phyloP scores from a whole-genome alignment of 352 stramenopile genomes.

The Pythium insidiosum region DNA sequence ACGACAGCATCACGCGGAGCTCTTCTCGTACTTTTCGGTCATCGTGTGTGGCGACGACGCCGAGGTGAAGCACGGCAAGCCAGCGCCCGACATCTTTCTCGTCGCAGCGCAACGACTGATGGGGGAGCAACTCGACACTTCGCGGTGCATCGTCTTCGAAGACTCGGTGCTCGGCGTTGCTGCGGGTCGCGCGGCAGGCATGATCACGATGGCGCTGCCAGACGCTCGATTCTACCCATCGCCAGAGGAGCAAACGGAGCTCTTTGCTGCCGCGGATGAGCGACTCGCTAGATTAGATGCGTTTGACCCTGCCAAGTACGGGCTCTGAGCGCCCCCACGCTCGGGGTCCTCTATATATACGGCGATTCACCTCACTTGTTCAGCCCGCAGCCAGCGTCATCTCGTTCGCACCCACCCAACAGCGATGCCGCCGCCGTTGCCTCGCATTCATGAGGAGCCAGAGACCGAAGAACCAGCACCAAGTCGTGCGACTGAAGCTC shows the following conservation, averaged over 20 bases:
- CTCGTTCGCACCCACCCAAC: too few relatives aligned
- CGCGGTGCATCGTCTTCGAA: slow-evolving; percentile 68
- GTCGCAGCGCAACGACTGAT: slow-evolving; percentile 49
- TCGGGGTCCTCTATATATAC: too few relatives aligned
- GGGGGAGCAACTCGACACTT: slow-evolving; percentile 22
- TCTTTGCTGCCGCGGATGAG: slow-evolving; percentile 55
- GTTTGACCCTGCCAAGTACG: slow-evolving; percentile 32
- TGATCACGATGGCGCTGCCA: slow-evolving; percentile 66
- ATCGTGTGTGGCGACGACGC: slow-evolving; percentile 76
- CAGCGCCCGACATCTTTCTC: slow-evolving; percentile 76
- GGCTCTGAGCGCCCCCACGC: too few relatives aligned
- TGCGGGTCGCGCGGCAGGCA: slow-evolving; percentile 48
- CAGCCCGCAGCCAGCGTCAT: too few relatives aligned
- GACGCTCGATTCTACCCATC: slow-evolving; percentile 60
- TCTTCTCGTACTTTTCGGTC: slow-evolving; percentile 70
- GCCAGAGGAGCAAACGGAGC: slow-evolving; percentile 23
- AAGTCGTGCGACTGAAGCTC: too few relatives aligned
- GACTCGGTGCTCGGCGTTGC: slow-evolving; percentile 65
- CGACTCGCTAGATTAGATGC: slow-evolving; percentile 50
- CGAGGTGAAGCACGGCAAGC: slow-evolving; percentile 58
- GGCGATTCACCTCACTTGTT: too few relatives aligned
- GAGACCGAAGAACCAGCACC: too few relatives aligned
- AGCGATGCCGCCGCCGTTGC: too few relatives aligned
- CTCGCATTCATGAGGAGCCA: too few relatives aligned
- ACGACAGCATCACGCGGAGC: slow-evolving; percentile 46